These are phyloP conservation scores for Beauveria bassiana DNA, from an alignment of 2,329 filamentous ascomycete species.

Conservation along the genomic window DNA sequence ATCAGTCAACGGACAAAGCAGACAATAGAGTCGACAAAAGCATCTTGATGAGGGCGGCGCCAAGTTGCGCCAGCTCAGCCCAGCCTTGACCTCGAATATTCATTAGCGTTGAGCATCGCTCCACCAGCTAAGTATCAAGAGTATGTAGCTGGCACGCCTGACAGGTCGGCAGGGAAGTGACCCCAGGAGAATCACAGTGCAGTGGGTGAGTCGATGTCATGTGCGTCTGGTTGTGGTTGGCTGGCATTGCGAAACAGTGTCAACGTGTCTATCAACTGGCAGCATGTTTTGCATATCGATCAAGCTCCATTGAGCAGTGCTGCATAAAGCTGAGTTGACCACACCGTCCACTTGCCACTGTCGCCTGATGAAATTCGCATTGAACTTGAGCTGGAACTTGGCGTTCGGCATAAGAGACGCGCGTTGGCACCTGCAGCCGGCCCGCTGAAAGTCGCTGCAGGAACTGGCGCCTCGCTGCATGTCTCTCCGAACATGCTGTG, in stretches of 20 bases:
- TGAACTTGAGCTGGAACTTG: not conserved
- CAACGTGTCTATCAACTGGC: not conserved
- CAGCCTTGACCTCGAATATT: not conserved
- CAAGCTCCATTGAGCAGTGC: not conserved
- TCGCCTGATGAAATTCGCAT: not conserved
- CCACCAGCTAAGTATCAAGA: not conserved
- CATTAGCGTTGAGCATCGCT: not conserved
- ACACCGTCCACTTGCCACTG: not conserved
- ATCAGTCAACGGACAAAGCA: no score
- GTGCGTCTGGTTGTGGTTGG: not conserved
- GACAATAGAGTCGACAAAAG: not conserved
- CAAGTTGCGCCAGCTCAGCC: not conserved
- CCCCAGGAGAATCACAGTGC: not conserved
- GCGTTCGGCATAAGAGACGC: no score
- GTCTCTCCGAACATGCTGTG: not conserved
- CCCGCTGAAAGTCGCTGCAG: not conserved
- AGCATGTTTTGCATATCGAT: not conserved
- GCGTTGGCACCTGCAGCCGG: not conserved
- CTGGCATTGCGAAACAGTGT: not conserved
- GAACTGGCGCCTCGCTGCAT: conserved; percentile 1
- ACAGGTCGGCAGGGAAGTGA: no score
- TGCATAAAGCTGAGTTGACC: not conserved
- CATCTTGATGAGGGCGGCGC: not conserved
- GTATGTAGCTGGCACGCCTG: no score
- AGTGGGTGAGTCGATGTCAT: not conserved